phyloP scores from a whole-genome alignment of 495 filamentous ascomycete genomes.

The Schizothecium vesticola region DNA sequence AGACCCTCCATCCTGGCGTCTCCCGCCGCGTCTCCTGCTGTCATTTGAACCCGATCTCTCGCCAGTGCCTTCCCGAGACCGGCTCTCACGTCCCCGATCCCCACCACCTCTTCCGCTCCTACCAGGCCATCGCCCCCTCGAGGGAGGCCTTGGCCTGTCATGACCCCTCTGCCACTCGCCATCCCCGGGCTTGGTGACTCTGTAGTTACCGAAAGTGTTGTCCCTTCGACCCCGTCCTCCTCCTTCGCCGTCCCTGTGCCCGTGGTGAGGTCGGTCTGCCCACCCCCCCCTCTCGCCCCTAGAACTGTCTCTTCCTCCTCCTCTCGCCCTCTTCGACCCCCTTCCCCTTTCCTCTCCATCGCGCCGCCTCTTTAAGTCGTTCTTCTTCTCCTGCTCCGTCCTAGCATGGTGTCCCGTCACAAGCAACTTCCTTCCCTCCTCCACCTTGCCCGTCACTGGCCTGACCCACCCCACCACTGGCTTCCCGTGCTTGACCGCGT shows the following conservation, averaged over 20 bases:
- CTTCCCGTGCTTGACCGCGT: not conserved
- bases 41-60: not conserved
- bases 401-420: not conserved
- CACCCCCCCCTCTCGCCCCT: not conserved
- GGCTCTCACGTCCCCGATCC: not conserved
- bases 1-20: not conserved
- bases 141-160: not conserved
- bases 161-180: not conserved
- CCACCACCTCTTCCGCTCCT: not conserved
- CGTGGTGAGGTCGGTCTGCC: not conserved
- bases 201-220: not conserved
- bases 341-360: not conserved
- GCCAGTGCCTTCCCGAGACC: not conserved
- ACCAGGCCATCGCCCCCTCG: not conserved
- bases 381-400: not conserved
- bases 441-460: not conserved
- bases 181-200: not conserved
- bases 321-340: not conserved
- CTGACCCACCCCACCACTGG: constrained; percentile 1
- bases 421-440: not conserved
- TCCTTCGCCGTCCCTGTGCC: not conserved
- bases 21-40: not conserved
- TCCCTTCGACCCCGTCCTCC: not conserved
- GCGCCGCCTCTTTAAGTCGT: not conserved
- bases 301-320: not conserved